Conservation (phyloP, 352 stramenopile species). For the Pythium folliculosum region DNA sequence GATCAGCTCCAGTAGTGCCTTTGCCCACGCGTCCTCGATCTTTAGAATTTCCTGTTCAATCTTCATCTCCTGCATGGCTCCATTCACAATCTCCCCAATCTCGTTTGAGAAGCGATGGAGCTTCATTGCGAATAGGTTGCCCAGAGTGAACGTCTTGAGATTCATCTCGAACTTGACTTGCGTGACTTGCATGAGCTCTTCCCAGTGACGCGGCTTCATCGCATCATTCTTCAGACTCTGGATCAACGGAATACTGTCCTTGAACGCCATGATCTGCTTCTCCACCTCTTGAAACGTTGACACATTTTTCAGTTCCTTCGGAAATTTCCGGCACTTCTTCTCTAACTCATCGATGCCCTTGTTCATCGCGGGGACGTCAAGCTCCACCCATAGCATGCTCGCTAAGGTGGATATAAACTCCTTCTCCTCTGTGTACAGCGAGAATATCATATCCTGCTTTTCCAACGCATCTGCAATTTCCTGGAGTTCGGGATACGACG, state of each 20-base stretch:
- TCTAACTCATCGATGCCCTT: slow-evolving; percentile 93
- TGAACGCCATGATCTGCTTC: slow-evolving; percentile 92
- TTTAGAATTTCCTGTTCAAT: slow-evolving; percentile 94
- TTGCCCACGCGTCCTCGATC: slow-evolving; percentile 91
- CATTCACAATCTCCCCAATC: slow-evolving; percentile 94
- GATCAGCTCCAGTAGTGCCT: slow-evolving; percentile 86
- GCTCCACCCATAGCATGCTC: slow-evolving; percentile 91
- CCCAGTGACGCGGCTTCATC: slow-evolving; percentile 91
- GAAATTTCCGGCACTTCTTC: slow-evolving; percentile 90
- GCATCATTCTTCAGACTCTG: slow-evolving; percentile 94
- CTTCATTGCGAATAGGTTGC: slow-evolving; percentile 93
- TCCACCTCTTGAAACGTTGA: slow-evolving; percentile 92
- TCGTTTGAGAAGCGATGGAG: slow-evolving; percentile 87
- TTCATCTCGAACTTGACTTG: slow-evolving; percentile 93
- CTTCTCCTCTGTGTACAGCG: slow-evolving; percentile 92
- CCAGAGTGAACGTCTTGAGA: slow-evolving; percentile 91
- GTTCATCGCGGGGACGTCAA: slow-evolving; percentile 92
- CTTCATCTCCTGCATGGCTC: slow-evolving; percentile 93
- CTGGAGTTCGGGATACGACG: slow-evolving; percentile 90
- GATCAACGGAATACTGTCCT: slow-evolving; percentile 93
- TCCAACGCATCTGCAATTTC: slow-evolving; percentile 85
- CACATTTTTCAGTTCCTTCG: slow-evolving; percentile 89
- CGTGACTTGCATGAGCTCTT: slow-evolving; percentile 89
- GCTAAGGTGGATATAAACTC: slow-evolving; percentile 91
- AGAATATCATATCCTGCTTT: slow-evolving; percentile 90